Evolutionary conservation across 768 basidiomycete species (phyloP), one percentile per base, ranked within the genome.

Genomic region (Heimioporus sp.): DNA sequence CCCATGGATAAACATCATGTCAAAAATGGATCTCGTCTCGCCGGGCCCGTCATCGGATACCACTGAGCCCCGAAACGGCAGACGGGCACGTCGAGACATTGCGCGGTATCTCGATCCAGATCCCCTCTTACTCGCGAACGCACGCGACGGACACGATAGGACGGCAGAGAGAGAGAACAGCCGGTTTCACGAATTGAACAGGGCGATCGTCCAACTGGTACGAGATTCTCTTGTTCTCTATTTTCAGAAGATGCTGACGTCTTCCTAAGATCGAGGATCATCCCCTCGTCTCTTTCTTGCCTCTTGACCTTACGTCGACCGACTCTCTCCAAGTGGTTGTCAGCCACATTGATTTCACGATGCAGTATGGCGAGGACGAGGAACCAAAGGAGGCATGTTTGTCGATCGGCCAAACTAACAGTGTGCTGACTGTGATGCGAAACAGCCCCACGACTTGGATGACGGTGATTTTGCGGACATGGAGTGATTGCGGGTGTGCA

Each of bases 281-380:
- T 67, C 97, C 96, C 28, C 81, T 99, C 37, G 97, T 99, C 19
- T 94, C 93, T 2, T 99, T 99, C 76, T 73, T 99, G 35, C 95
- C 97, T 4, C 80, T 99, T 37, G 93, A 99, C 72, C 82, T 98
- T 32, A 85, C 92, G 15, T 82, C 84, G 55, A 81, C 93, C 44
- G 92, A 97, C 61, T 95, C 93, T 1, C 77, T 99, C 47, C 90
- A 92, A 64, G 86, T 82, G 2, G 85, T 98, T 10, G 78, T 99
- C 53, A 94, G 92, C 66, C 94, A 99, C 67, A 90, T 99, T 48
- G 97, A 99, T 73, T 96, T 92, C 62, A 89, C 92, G 52, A 94
- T 99, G 85, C 97, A 99, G 67, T 99, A 97, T 63, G 96, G 96
- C 32, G 96, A 98, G 73, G 92, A 95, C 53, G 96, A 99, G 67